These are phyloP conservation scores for Auricularia sp. DNA, from an alignment of 768 basidiomycete genomes.

Conservation along the genomic window DNA sequence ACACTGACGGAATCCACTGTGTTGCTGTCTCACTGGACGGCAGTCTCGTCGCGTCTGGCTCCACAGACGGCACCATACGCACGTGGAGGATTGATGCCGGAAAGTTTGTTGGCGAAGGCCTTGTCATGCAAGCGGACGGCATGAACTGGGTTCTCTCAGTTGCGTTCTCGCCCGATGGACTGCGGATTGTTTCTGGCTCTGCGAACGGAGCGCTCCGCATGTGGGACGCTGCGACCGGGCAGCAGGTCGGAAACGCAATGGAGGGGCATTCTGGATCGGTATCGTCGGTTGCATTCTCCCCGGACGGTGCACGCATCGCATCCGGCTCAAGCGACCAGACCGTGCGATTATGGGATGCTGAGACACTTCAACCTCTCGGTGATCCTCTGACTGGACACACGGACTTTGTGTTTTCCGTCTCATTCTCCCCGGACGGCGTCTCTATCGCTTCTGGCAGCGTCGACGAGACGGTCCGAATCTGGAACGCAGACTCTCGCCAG, in stretches of 20 bases:
- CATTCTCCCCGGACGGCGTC: too few relatives aligned
- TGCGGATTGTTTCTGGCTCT: constrained; percentile 22
- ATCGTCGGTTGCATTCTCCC: constrained; percentile 20
- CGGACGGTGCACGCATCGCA: constrained; percentile 20
- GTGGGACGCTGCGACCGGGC: constrained; percentile 19
- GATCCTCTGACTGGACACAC: too few relatives aligned
- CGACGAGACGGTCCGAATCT: too few relatives aligned
- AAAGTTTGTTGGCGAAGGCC: neutral
- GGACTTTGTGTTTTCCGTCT: too few relatives aligned
- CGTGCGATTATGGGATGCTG: constrained; percentile 12
- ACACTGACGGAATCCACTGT: constrained; percentile 5
- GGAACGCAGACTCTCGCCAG: too few relatives aligned
- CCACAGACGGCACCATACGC: constrained; percentile 5
- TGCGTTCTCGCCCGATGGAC: constrained; percentile 19
- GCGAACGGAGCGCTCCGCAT: constrained; percentile 20
- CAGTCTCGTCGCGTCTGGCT: constrained; percentile 15
- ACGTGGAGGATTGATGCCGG: constrained; percentile 10
- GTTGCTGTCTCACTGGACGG: constrained; percentile 5
- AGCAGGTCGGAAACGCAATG: constrained; percentile 12
- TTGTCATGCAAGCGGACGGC: neutral
- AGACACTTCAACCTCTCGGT: too few relatives aligned
- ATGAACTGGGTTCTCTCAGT: neutral
- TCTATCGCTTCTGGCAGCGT: too few relatives aligned
- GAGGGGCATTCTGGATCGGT: constrained; percentile 14
- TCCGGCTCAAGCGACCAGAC: constrained; percentile 21